Evolutionary conservation across 176 grass and related monocot genomes (phyloP).

Genomic region (Eleusine indica): DNA sequence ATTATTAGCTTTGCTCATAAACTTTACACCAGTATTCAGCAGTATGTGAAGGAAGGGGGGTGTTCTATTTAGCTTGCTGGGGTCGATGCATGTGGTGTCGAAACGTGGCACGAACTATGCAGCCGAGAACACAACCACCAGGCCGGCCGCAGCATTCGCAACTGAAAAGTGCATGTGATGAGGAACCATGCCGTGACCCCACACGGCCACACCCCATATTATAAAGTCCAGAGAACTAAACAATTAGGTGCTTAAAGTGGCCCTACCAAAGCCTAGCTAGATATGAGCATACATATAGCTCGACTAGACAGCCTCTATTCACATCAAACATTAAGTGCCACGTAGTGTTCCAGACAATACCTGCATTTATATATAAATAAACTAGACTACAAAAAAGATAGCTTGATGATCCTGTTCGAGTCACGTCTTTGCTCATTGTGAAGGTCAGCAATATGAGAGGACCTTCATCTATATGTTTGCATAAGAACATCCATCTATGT

Average conservation of each 20-base stretch:
- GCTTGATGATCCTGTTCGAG: no score
- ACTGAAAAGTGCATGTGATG: conserved; percentile 38
- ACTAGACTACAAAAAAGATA: no score
- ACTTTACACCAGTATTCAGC: background rate
- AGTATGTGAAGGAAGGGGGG: background rate
- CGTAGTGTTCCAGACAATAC: background rate
- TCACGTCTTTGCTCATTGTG: no score
- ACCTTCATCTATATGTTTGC: no score
- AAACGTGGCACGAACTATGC: conserved; percentile 51
- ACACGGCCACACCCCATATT: background rate
- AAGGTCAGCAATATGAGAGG: no score
- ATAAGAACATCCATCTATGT: no score
- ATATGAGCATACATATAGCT: background rate
- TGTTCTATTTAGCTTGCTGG: background rate
- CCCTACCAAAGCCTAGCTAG: background rate
- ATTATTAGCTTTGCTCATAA: background rate
- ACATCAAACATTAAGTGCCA: background rate
- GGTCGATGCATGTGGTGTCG: conserved; percentile 25
- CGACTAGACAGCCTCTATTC: background rate
- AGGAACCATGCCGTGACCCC: conserved; percentile 34
- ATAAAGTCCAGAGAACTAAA: conserved; percentile 22
- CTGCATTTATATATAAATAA: background rate
- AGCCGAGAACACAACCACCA: conserved; percentile 10
- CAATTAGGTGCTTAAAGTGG: conserved; percentile 5
- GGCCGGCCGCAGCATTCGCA: conserved; percentile 22